Base-by-base conservation (phyloP, 495 filamentous ascomycete species). In the Friedmanniomyces simplex region DNA sequence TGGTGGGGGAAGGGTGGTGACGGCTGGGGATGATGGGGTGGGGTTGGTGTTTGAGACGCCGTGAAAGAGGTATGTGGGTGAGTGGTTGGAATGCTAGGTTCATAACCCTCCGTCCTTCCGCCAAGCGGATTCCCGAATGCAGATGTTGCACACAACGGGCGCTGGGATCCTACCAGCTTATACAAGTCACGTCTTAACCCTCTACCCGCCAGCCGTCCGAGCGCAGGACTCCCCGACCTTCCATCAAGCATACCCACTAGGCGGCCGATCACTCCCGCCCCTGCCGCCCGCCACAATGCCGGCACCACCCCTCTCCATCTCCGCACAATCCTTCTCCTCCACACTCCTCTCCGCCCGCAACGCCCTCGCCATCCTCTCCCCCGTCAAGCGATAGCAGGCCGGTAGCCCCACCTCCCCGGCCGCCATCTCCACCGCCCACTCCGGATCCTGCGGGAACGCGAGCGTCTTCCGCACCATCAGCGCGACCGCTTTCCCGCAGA, bases 401-500 rank as follows among this genome's bases (percentile, higher is more conserved):
- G 70, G 70, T 22, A 72, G 45, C 6, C 58, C 57, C 3, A 63
- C 61, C 21, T 55, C 62, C 32, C 57, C 39, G 21, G 54, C 34
- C 6, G 24, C 59, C 26, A 24, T 26, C 26, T 63, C 63, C 3
- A 43, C 39, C 13, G 39, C 39, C 39, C 39, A 43, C 39, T 43
- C 39, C 13, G 39, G 39, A 43, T 43, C 39, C 4, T 20, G 4
- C 18, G 39, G 39, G 18, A 43, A 43, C 45, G 59, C 58, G 22
- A 64, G 57, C 2, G 50, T 59, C 34, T 73, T 70, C 34, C 79
- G 58, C 45, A 89, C 74, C 82, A 88, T 82, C 28, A 76, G 72
- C 2, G 76, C 84, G 20, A 83, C 72, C 8, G 84, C 84, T 58
- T 82, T 79, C 1, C 82, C 88, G 54, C 78, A 84, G 11, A 87